Percentiles rank a stretch among this genome's conserved stretches.
phyloP scores from a whole-genome alignment of 2,329 filamentous ascomycete genomes.

The Aspergillus sp. region DNA sequence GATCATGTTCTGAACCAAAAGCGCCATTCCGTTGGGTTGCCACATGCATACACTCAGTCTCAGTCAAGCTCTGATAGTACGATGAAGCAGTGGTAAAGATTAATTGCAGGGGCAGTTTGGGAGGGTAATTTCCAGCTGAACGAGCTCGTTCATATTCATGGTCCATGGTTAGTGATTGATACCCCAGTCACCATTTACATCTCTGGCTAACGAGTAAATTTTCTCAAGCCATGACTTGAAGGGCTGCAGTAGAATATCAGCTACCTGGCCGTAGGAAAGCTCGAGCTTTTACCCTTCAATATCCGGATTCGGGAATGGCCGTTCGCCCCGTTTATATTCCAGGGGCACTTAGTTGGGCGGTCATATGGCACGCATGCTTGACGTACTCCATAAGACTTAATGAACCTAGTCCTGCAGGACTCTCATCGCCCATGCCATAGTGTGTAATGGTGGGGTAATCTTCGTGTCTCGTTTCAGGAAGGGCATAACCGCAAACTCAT shows the following conservation, averaged over 20 bases:
- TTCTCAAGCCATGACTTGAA: conserved; percentile 25
- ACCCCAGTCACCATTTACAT: conserved; percentile 13
- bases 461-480: conserved; percentile 3
- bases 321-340: conserved; percentile 7
- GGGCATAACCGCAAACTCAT: conserved; percentile 8
- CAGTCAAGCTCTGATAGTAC: conserved; percentile 35
- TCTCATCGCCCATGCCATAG: conserved; percentile 1
- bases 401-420: conserved; percentile 16
- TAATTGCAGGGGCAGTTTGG: conserved; percentile 8
- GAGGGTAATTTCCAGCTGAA: conserved; percentile 17
- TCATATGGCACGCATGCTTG: conserved; percentile 2
- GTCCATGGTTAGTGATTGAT: conserved; percentile 33
- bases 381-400: conserved; percentile 32
- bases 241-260: conserved; percentile 36
- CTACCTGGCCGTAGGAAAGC: conserved; percentile 34
- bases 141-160: conserved; percentile 38
- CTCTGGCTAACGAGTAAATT: conserved; percentile 35
- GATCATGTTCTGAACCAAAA: conserved; percentile 20
- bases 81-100: conserved; percentile 28
- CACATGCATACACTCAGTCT: conserved; percentile 38
- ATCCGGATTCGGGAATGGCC: conserved; percentile 5
- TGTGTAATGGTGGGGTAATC: conserved; percentile 3
- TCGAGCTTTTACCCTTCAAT: conserved; percentile 6
- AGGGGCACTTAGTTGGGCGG: neutral
- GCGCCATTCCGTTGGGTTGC: conserved; percentile 34